Evolutionary conservation across 1,139 yeast species (phyloP).

Genomic region (Magnusiomyces clavatus): DNA sequence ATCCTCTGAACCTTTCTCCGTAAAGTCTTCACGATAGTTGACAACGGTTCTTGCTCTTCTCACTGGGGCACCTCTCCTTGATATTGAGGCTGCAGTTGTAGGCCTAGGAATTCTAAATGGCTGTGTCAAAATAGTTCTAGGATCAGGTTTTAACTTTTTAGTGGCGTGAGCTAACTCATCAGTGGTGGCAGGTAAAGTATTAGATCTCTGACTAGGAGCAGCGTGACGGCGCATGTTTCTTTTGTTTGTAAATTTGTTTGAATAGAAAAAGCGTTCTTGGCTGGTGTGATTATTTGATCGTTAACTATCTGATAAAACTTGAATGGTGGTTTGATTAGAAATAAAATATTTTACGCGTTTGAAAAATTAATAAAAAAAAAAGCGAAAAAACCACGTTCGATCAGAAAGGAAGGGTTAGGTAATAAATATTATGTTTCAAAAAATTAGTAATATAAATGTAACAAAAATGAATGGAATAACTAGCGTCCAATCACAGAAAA

Average conservation of each 20-base stretch:
- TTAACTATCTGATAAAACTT: too few relatives aligned
- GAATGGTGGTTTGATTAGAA: too few relatives aligned
- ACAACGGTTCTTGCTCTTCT: slow-evolving; percentile 11
- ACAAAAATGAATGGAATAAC: not conserved
- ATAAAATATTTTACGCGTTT: too few relatives aligned
- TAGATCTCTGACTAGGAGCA: slow-evolving; percentile 2
- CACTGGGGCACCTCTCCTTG: slow-evolving; percentile 2
- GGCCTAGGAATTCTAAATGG: slow-evolving; percentile 5
- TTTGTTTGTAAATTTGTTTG: too few relatives aligned
- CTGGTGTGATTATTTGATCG: too few relatives aligned
- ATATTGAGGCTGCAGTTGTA: not conserved
- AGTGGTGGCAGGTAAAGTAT: not conserved
- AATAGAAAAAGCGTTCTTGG: too few relatives aligned
- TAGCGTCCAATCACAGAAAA: not conserved
- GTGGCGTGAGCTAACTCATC: not conserved
- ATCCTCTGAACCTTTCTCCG: not conserved
- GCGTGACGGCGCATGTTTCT: not conserved
- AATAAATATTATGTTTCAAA: too few relatives aligned
- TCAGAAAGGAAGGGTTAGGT: too few relatives aligned
- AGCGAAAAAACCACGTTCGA: too few relatives aligned
- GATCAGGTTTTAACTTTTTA: not conserved
- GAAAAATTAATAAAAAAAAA: too few relatives aligned
- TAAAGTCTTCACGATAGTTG: slow-evolving; percentile 9
- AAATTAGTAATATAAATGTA: not conserved
- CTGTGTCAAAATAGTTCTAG: not conserved